Evolutionary conservation across 331 rosid genomes (phyloP), one percentile per base, ranked within the genome.

Genomic region (Quercus phellos): DNA sequence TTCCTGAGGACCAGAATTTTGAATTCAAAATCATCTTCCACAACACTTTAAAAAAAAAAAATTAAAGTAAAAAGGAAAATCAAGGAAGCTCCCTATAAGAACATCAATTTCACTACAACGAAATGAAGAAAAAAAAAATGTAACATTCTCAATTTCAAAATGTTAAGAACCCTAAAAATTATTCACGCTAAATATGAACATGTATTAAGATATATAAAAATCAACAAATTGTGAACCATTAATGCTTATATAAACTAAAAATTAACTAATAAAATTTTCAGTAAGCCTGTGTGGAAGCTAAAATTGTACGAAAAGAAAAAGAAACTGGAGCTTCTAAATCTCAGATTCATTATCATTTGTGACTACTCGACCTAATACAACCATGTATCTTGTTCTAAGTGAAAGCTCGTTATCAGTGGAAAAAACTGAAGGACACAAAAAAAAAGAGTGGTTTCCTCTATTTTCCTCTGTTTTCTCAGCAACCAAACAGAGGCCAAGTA

Each of bases 1-100:
- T 75, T 78, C 92, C 91, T 90, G 90, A 55, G 59, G 64, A 17
- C 81, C 19, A 78, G 42, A 38, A n/a, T 74, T 66, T 69, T 38
- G 71, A 80, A 68, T 71, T 74, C 64, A 86, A 26, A 8, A 61
- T 74, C 14, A 46, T 66, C 70, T 32, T 24, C 27, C 46, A 53
- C 75, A 74, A 54, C 34, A 73, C 46, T 38, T 72, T 17, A 46
- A 22, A 58, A 50, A 5, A 5, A 5, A 66, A 75, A 50, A 11
- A 8, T 9, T 1, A 6, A 8, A 27, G 32, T 19, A 22, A 17
- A 72, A 64, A 35, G n/a, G 3, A 26, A 27, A 56, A 43, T 8
- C 50, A 59, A 55, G 64, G 58, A 68, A 70, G 72, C 29, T 22
- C 2, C 72, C 56, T 18, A 16, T 58, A 22, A 2, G 10, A 26